Percentiles rank a stretch among this genome's conserved stretches.
Conservation (phyloP, 2,329 filamentous ascomycete species). For the Thelonectria blattea region DNA sequence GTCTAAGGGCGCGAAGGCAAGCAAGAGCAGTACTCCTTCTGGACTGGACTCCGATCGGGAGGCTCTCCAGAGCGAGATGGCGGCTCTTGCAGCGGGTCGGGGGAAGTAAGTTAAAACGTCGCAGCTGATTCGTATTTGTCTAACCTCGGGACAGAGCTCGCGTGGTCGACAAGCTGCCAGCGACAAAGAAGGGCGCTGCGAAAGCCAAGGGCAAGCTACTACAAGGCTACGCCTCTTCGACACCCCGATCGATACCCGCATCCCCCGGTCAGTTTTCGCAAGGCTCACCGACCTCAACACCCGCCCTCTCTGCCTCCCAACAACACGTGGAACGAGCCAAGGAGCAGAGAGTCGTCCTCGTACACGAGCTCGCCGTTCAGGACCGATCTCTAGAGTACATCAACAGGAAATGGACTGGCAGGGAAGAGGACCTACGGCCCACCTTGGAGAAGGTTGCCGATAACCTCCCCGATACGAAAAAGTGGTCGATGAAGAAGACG, state of each 20-base stretch:
- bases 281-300: conserved; percentile 59
- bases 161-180: conserved; percentile 43
- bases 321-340: conserved; percentile 60
- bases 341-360: conserved; percentile 58
- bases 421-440: conserved; percentile 59
- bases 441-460: conserved; percentile 66
- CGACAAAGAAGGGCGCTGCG: conserved; percentile 40
- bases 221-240: conserved; percentile 47
- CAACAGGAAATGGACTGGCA: conserved; percentile 56
- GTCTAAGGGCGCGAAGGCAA: conserved; percentile 40
- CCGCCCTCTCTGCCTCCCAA: conserved; percentile 57
- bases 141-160: conserved; percentile 43
- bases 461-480: conserved; percentile 53
- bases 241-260: conserved; percentile 52
- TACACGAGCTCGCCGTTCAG: conserved; percentile 65
- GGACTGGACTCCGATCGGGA: conserved; percentile 57
- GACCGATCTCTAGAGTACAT: conserved; percentile 59
- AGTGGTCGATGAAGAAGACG: conserved; percentile 61
- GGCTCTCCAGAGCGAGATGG: conserved; percentile 51
- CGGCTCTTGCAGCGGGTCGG: conserved; percentile 44
- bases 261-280: conserved; percentile 63
- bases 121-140: conserved; percentile 28
- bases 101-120: conserved; percentile 43
- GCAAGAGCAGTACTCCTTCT: conserved; percentile 47
- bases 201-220: conserved; percentile 53